Percentiles rank a stretch among this genome's conserved stretches.
Conservation (phyloP, 768 basidiomycete genomes). For the Leccinum olivaceopallidum region DNA sequence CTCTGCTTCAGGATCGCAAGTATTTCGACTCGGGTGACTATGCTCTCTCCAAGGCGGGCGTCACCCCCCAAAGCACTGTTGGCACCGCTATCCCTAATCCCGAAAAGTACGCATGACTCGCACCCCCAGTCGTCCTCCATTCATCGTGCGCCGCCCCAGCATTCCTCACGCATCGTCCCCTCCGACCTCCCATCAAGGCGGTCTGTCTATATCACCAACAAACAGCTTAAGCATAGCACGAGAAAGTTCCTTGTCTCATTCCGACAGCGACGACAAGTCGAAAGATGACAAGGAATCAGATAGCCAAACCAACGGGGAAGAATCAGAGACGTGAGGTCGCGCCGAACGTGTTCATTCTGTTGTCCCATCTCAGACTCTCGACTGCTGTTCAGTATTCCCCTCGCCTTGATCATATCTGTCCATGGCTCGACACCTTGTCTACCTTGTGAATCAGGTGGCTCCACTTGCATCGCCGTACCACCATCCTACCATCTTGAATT, state of each 20-base stretch:
- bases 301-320: slow-evolving; percentile 11
- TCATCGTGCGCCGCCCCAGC: slow-evolving; percentile 41
- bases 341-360: slow-evolving; percentile 4
- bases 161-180: slow-evolving; percentile 90
- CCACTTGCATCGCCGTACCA: slow-evolving; percentile 21
- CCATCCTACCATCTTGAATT: slow-evolving; percentile 23
- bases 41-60: slow-evolving; percentile 93
- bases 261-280: slow-evolving; percentile 18
- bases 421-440: slow-evolving; percentile 15
- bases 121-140: background rate
- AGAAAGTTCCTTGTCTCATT: slow-evolving; percentile 48
- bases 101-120: slow-evolving; percentile 68
- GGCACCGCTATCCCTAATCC: slow-evolving; percentile 99
- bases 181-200: slow-evolving; percentile 49
- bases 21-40: slow-evolving; percentile 99
- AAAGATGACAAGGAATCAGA: slow-evolving; percentile 21
- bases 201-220: slow-evolving; percentile 74
- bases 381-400: slow-evolving; percentile 23
- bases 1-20: slow-evolving; percentile 81
- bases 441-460: slow-evolving; percentile 13
- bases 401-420: slow-evolving; percentile 25
- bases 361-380: slow-evolving; percentile 7
- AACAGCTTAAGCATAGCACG: slow-evolving; percentile 66
- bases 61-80: slow-evolving; percentile 82
- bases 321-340: slow-evolving; percentile 17